Base-by-base conservation (phyloP, 139 green algal genomes). In the Yamagishiella unicocca region DNA sequence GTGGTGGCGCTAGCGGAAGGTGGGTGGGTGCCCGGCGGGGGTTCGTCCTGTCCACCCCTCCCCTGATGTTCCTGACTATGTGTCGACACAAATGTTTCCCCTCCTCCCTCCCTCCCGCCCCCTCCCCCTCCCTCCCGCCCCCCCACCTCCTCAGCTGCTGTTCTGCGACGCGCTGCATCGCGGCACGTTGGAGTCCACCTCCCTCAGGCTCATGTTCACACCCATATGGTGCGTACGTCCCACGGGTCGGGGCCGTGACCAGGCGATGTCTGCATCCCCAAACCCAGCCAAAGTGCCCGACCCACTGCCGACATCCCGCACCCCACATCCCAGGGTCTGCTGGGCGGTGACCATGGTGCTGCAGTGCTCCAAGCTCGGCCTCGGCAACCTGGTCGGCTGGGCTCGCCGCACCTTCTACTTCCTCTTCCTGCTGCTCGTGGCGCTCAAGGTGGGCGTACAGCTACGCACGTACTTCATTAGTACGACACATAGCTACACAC, bases 371-470 rank as follows among this genome's bases (percentile, higher is more conserved):
- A 94, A 95, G 83, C 78, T 90, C 33, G 67, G 75, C 4, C n/a
- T 46, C 0, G 90, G 93, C 68, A 74, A 89, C 35, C 88, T 93
- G 38, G 42, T 92, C 33, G 90, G 89, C 33, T 84, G n/a, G n/a
- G n/a, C n/a, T 53, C 87, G 82, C 25, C 84, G 91, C 21, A 91
- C 94, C 86, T 76, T 94, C 58, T 38, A 88, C 53, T 94, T 90
- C 87, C 84, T 94, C 12, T 94, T 91, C 78, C 85, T 93, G 46
- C 83, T 94, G 43, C 91, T 94, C 71, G 90, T 96, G 33, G 78
- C 78, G 40, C 74, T 74, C 78, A 84, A 74, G 78, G 78, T 84
- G 78, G n/a, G n/a, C n/a, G n/a, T n/a, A n/a, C n/a, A n/a, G n/a
- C n/a, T n/a, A n/a, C n/a, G 72, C 53, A 61, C 14, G 62, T 93